Conservation (phyloP, 1,139 yeast genomes). For the Taphrina communis region DNA sequence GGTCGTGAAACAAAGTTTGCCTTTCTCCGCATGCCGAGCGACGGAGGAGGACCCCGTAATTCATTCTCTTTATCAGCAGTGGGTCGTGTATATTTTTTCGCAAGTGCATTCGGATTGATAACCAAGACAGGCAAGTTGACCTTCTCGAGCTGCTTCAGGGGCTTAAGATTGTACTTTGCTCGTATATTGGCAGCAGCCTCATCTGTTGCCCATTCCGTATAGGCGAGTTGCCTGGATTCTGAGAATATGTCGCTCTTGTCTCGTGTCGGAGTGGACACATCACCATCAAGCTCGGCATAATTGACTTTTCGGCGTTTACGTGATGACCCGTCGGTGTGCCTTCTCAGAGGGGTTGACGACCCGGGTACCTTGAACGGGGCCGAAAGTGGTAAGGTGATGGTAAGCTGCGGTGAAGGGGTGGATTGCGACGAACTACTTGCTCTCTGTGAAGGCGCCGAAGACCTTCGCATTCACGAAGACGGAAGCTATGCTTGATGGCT, state of each 20-base stretch:
- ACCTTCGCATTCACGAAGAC: slow-evolving; percentile 22
- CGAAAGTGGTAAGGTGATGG: slow-evolving; percentile 14
- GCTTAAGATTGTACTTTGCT: slow-evolving; percentile 37
- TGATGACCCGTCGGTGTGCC: slow-evolving; percentile 37
- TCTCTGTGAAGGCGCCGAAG: slow-evolving; percentile 33
- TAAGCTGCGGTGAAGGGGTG: slow-evolving; percentile 26
- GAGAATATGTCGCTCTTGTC: slow-evolving; percentile 13
- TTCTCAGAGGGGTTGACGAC: slow-evolving; percentile 24
- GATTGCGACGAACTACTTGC: slow-evolving; percentile 22
- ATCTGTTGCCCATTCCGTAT: slow-evolving; percentile 30
- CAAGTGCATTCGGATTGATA: slow-evolving; percentile 24
- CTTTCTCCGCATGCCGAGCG: slow-evolving; percentile 77
- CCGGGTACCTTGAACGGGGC: slow-evolving; percentile 38
- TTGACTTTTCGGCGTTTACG: slow-evolving; percentile 45
- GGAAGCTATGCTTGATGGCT: neutral
- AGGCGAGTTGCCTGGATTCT: slow-evolving; percentile 34
- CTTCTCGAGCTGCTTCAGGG: slow-evolving; percentile 24
- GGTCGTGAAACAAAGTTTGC: slow-evolving; percentile 81
- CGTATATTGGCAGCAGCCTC: slow-evolving; percentile 39
- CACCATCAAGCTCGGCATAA: slow-evolving; percentile 42
- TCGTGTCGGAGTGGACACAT: slow-evolving; percentile 26
- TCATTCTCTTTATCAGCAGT: slow-evolving; percentile 36
- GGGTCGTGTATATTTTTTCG: slow-evolving; percentile 28
- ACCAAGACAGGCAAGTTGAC: slow-evolving; percentile 5
- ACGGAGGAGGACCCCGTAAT: slow-evolving; percentile 59